Evolutionary conservation across 2,329 filamentous ascomycete species (phyloP).

Genomic region (Chrysoporthe cubensis): DNA sequence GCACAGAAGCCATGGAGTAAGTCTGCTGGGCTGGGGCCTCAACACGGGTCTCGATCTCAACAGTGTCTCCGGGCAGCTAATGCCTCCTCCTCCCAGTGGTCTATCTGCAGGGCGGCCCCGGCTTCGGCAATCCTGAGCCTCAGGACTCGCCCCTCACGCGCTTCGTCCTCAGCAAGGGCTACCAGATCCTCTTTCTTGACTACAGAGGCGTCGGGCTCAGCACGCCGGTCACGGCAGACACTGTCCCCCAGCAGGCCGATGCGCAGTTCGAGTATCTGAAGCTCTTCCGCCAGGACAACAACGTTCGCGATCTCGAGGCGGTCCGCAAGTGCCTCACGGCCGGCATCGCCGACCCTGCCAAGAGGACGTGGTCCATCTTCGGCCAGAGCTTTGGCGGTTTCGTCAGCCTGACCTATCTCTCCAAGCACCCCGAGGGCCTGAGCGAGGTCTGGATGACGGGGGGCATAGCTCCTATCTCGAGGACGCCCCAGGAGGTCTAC

Average conservation of each 20-base stretch:
- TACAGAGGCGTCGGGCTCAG: conserved; percentile 89
- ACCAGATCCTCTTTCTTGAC: conserved; percentile 85
- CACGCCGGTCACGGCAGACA: conserved; percentile 75
- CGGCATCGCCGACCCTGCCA: conserved; percentile 65
- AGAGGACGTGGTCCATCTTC: conserved; percentile 81
- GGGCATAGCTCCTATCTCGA: conserved; percentile 77
- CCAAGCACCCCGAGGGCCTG: conserved; percentile 75
- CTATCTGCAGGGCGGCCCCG: conserved; percentile 86
- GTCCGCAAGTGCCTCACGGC: conserved; percentile 75
- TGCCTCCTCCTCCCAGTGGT: conserved; percentile 46
- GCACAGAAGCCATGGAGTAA: conserved; percentile 23
- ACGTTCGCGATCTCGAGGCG: conserved; percentile 87
- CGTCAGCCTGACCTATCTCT: conserved; percentile 81
- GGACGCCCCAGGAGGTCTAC: conserved; percentile 76
- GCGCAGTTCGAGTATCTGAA: conserved; percentile 82
- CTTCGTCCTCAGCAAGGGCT: conserved; percentile 75
- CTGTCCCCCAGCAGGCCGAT: conserved; percentile 58
- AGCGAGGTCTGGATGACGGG: conserved; percentile 85
- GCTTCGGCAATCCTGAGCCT: conserved; percentile 75
- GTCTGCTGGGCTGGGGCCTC: neutral
- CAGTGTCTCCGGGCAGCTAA: neutral
- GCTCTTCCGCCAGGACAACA: conserved; percentile 85
- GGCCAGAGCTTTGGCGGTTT: conserved; percentile 95
- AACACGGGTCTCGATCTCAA: neutral
- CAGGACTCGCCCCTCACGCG: conserved; percentile 75